These are phyloP conservation scores for Phyllostachys edulis DNA, from an alignment of 176 grass and related monocot species.

Conservation along the genomic window DNA sequence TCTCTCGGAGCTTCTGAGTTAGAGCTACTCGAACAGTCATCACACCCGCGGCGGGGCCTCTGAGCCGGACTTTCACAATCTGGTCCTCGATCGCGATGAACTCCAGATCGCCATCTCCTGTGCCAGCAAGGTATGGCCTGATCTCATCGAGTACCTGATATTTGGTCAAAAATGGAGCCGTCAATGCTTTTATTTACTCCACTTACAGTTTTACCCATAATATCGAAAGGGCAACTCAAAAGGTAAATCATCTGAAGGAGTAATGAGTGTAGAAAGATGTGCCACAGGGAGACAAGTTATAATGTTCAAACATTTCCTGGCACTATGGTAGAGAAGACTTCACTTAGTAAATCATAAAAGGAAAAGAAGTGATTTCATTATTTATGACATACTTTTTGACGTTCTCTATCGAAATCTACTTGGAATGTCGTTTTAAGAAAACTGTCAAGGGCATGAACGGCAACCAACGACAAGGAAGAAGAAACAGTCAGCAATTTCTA, in stretches of 20 bases:
- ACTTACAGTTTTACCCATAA: background rate
- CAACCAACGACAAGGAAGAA: background rate
- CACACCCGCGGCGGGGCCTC: conserved; percentile 67
- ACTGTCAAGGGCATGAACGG: background rate
- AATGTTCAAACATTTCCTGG: background rate
- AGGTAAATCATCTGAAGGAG: background rate
- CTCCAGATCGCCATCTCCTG: conserved; percentile 64
- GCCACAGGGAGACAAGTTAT: background rate
- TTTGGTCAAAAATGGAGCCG: background rate
- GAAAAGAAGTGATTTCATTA: background rate
- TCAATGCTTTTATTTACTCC: background rate
- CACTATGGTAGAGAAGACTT: background rate
- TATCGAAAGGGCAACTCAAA: background rate
- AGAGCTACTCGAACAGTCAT: conserved; percentile 69
- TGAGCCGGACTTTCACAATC: conserved; percentile 56
- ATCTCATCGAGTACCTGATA: conserved; percentile 72
- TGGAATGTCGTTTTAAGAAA: background rate
- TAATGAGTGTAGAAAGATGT: background rate
- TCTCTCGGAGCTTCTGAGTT: conserved; percentile 73
- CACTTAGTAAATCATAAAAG: conserved; percentile 7
- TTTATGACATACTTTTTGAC: background rate
- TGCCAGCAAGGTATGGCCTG: conserved; percentile 75
- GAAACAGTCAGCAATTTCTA: background rate
- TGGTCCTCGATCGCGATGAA: conserved; percentile 52
- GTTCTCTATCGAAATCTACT: background rate